These are phyloP conservation scores for Trichoderma sp. DNA, from an alignment of 2,329 filamentous ascomycete genomes.

Conservation along the genomic window DNA sequence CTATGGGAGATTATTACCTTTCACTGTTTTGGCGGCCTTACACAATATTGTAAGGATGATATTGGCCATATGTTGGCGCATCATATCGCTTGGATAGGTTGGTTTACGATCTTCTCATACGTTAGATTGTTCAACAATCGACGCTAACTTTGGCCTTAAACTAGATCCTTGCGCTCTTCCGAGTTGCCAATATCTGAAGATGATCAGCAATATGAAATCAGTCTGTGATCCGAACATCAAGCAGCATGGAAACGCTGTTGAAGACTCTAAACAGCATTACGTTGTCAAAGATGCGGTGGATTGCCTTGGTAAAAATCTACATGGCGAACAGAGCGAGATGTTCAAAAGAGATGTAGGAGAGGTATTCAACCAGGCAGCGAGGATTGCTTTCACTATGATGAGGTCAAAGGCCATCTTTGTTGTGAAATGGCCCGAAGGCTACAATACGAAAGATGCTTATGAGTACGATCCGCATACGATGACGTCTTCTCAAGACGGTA, in stretches of 20 bases:
- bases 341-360: background rate
- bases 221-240: background rate
- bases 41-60: background rate
- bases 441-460: rapidly evolving
- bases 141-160: too few relatives aligned
- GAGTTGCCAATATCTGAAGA: background rate
- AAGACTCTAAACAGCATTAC: background rate
- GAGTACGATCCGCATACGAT: background rate
- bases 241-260: background rate
- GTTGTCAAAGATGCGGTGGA: too few relatives aligned
- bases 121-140: too few relatives aligned
- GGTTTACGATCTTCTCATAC: too few relatives aligned
- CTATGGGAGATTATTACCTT: background rate
- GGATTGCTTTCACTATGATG: background rate
- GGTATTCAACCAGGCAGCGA: background rate
- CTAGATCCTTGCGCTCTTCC: background rate
- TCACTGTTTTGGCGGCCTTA: background rate
- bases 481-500: background rate
- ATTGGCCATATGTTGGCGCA: background rate
- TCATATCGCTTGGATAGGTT: background rate
- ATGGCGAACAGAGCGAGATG: too few relatives aligned
- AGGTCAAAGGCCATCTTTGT: slow-evolving; percentile 25
- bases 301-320: background rate
- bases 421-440: background rate
- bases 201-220: slow-evolving; percentile 16